Base-by-base conservation (phyloP, 306 rosid species). In the Quercus gilva region DNA sequence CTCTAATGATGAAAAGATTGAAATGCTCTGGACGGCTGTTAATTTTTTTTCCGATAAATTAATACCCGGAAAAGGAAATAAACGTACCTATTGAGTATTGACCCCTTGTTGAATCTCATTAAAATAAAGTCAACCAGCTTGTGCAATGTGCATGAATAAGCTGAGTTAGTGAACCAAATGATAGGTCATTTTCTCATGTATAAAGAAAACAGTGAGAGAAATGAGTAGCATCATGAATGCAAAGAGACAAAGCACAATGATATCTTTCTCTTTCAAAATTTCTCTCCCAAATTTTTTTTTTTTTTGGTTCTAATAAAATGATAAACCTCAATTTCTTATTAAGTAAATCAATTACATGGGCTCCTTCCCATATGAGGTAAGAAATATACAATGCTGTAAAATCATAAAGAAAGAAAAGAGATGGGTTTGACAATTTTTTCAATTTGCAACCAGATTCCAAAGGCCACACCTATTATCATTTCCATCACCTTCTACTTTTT, bases 201-300 rank as follows among this genome's bases (percentile, higher is more conserved):
- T 15, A 76, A 35, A 49, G 45, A 41, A 18, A 73, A 77, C 18
- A 60, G 79, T 74, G 79, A 60, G 53, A 74, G 83, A 73, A 78
- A 58, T 60, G 55, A 74, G 65, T 78, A 78, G 77, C 52, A 33
- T 82, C 43, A 89, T 89, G 61, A 82, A 85, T 65, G 77, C 79
- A 87, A 81, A 81, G 68, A 55, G 87, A 79, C 80, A 78, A 83
- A 81, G 83, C 58, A 82, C 74, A 85, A 89, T 89, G 63, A 83
- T 87, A 67, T 72, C 65, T 67, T 18, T 73, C 37, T 37, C 33
- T 71, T 26, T 72, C n/a, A 31, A 28, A 21, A 4, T 75, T 61
- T 21, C 19, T 73, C 49, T 33, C 35, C 37, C 3, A 12, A 21
- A 19, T 26, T 20, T 76, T 79, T n/a, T 41, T 41, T 2, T 33